These are phyloP conservation scores for Spiraea crenata DNA, from an alignment of 331 rosid species.

Conservation along the genomic window DNA sequence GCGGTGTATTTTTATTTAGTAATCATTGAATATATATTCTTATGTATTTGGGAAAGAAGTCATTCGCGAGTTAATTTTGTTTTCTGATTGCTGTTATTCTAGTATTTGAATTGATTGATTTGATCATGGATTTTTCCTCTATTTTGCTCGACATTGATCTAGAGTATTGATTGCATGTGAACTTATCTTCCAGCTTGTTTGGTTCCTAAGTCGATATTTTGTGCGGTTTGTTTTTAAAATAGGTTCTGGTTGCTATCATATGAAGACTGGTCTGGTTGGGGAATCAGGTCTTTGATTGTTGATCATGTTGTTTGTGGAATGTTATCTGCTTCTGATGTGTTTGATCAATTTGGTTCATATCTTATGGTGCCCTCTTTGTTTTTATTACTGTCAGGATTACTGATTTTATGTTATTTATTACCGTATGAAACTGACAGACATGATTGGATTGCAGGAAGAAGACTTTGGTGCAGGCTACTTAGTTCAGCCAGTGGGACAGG, in stretches of 20 bases:
- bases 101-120: neutral
- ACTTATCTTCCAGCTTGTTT: neutral
- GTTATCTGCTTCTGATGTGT: neutral
- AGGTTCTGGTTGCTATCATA: too few species aligned
- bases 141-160: neutral
- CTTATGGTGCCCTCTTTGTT: neutral
- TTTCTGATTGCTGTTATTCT: neutral
- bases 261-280: neutral
- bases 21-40: too few species aligned
- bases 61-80: neutral
- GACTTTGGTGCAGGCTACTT: slow-evolving; percentile 76
- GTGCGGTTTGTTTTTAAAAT: neutral
- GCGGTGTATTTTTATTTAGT: neutral
- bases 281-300: neutral
- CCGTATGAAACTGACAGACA: neutral
- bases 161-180: neutral
- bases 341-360: neutral
- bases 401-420: neutral
- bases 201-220: neutral
- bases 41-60: too few species aligned
- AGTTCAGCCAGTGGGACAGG: slow-evolving; percentile 79
- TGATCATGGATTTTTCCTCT: neutral
- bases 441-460: slow-evolving; percentile 61
- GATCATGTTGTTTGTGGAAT: neutral
- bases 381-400: neutral